phyloP scores from a whole-genome alignment of 1,139 yeast genomes.

The Scheffersomyces quercinus region DNA sequence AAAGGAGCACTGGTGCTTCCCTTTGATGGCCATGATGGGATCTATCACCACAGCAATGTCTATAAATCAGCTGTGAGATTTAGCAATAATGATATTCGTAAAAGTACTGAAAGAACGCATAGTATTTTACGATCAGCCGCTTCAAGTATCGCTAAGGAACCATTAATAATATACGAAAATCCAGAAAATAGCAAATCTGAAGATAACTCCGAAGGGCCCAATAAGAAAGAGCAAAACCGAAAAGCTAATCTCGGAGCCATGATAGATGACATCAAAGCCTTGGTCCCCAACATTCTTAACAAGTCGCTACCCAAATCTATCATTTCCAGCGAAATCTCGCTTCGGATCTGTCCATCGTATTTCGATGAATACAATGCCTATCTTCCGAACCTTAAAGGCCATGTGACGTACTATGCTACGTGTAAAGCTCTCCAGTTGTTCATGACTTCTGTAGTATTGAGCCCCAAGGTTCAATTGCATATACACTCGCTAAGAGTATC shows the following conservation, averaged over 20 bases:
- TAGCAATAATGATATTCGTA: too few species aligned
- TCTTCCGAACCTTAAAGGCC: constrained; percentile 64
- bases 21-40: too few species aligned
- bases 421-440: constrained; percentile 55
- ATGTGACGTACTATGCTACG: constrained; percentile 54
- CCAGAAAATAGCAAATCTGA: too few species aligned
- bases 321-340: constrained; percentile 52
- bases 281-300: constrained; percentile 60
- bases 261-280: constrained; percentile 49
- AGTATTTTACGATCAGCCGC: too few species aligned
- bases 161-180: too few species aligned
- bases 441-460: constrained; percentile 53
- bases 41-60: too few species aligned
- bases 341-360: constrained; percentile 65
- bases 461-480: constrained; percentile 51
- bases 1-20: too few species aligned
- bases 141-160: too few species aligned
- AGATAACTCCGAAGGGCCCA: too few species aligned
- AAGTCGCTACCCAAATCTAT: constrained; percentile 49
- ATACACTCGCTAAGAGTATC: constrained; percentile 43
- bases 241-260: constrained; percentile 64
- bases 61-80: too few species aligned
- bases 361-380: constrained; percentile 47
- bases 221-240: constrained; percentile 18
- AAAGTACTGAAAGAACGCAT: too few species aligned